Percentiles rank a stretch among this genome's conserved stretches.
Evolutionary conservation across 1,284 basidiomycete genomes (phyloP).

Genomic region (Austropuccinia psidii): DNA sequence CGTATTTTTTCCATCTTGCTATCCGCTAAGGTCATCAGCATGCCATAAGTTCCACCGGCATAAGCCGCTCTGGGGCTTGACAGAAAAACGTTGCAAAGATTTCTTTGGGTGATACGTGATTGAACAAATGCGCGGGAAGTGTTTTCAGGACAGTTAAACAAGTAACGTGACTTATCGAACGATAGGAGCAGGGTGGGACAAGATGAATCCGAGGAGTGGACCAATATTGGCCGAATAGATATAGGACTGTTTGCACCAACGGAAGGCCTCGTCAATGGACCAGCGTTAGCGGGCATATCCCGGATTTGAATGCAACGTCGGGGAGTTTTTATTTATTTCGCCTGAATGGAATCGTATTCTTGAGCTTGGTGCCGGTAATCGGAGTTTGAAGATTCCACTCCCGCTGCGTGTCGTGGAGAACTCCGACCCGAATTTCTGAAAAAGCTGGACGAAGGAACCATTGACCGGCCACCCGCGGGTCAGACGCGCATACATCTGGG

Average conservation of each 20-base stretch:
- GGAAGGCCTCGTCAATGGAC: neutral
- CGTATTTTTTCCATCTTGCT: conserved; percentile 1
- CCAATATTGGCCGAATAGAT: conserved; percentile 11
- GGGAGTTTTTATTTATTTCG: too few relatives aligned
- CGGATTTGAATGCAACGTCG: too few relatives aligned
- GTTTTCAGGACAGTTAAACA: conserved; percentile 35
- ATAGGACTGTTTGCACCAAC: conserved; percentile 24
- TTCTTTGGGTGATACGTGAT: conserved; percentile 9
- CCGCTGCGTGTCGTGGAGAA: too few relatives aligned
- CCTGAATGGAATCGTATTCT: too few relatives aligned
- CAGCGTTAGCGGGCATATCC: too few relatives aligned
- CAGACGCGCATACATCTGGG: too few relatives aligned
- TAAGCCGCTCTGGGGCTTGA: neutral
- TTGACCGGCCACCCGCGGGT: too few relatives aligned
- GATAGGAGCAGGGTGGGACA: conserved; percentile 17
- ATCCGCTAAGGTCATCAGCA: conserved; percentile 30
- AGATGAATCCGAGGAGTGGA: conserved; percentile 18
- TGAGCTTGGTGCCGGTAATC: too few relatives aligned
- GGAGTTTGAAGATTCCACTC: too few relatives aligned
- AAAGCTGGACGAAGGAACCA: too few relatives aligned
- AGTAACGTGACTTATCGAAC: conserved; percentile 30
- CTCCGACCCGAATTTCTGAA: too few relatives aligned
- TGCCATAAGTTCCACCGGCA: conserved; percentile 26
- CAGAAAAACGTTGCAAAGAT: conserved; percentile 23
- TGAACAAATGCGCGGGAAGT: conserved; percentile 29